These are phyloP conservation scores for Ochromonas danica DNA, from an alignment of 108 stramenopile genomes.

Conservation along the genomic window DNA sequence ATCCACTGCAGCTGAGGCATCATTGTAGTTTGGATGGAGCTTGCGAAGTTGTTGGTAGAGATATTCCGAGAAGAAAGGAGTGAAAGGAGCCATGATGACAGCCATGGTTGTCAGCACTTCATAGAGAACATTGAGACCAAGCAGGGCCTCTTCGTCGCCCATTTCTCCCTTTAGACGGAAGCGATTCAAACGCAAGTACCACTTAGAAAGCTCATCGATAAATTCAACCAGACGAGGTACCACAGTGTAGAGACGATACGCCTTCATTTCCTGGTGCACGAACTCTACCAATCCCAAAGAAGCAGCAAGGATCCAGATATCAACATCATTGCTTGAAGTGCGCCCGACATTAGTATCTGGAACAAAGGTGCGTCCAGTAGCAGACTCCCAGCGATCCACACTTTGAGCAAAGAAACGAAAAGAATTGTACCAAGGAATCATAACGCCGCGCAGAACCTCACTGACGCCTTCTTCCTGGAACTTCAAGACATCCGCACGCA, in stretches of 20 bases:
- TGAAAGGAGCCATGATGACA: slow-evolving; percentile 95
- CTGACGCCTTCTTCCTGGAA: slow-evolving; percentile 95
- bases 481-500: slow-evolving; percentile 92
- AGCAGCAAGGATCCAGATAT: slow-evolving; percentile 97
- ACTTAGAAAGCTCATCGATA: slow-evolving; percentile 95
- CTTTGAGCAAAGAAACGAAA: slow-evolving; percentile 95
- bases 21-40: slow-evolving; percentile 74
- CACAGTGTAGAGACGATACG: slow-evolving; percentile 97
- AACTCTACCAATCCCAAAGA: slow-evolving; percentile 90
- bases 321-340: slow-evolving; percentile 83
- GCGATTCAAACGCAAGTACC: slow-evolving; percentile 98
- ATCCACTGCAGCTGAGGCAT: slow-evolving; percentile 68
- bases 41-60: slow-evolving; percentile 93
- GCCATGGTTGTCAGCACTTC: slow-evolving; percentile 88
- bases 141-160: slow-evolving; percentile 70
- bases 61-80: slow-evolving; percentile 97
- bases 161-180: slow-evolving; percentile 94
- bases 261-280: slow-evolving; percentile 95
- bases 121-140: slow-evolving; percentile 84
- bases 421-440: slow-evolving; percentile 96
- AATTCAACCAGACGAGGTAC: slow-evolving; percentile 93
- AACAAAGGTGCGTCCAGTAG: slow-evolving; percentile 64
- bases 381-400: slow-evolving; percentile 57
- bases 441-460: slow-evolving; percentile 91
- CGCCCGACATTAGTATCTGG: slow-evolving; percentile 73